Percentiles rank a stretch among this genome's conserved stretches.
Conservation (phyloP, 202 grass and related monocot genomes). For the Zizania palustris region DNA sequence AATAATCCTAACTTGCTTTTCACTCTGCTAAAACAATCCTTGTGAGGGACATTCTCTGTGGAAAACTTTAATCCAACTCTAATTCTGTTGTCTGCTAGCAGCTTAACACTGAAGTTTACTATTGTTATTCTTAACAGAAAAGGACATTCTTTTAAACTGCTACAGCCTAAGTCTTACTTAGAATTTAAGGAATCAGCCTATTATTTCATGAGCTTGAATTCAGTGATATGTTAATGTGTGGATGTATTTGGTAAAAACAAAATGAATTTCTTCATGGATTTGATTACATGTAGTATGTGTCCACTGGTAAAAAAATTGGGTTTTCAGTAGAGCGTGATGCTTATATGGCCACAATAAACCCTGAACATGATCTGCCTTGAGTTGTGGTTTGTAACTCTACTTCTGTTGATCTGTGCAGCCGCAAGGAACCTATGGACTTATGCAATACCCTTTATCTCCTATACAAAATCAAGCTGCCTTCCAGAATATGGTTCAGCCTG, state of each 20-base stretch:
- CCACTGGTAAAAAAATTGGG: too few relatives aligned
- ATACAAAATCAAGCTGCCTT: conserved; percentile 90
- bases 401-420: conserved; percentile 58
- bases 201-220: neutral
- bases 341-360: neutral
- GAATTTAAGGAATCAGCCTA: neutral
- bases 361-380: conserved; percentile 22
- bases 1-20: conserved; percentile 24
- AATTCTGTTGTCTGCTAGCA: neutral
- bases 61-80: neutral
- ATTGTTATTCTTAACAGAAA: neutral
- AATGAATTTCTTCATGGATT: too few relatives aligned
- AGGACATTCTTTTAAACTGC: conserved; percentile 30
- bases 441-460: conserved; percentile 90
- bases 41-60: conserved; percentile 9
- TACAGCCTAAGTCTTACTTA: neutral
- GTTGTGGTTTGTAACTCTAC: conserved; percentile 13
- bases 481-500: conserved; percentile 66
- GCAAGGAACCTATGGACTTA: conserved; percentile 81
- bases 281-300: too few relatives aligned
- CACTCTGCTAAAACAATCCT: conserved; percentile 21
- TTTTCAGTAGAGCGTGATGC: neutral
- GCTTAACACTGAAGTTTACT: neutral
- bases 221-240: conserved; percentile 7
- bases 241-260: neutral